phyloP scores from a whole-genome alignment of 2,329 filamentous ascomycete genomes.

The Colletotrichum sidae region DNA sequence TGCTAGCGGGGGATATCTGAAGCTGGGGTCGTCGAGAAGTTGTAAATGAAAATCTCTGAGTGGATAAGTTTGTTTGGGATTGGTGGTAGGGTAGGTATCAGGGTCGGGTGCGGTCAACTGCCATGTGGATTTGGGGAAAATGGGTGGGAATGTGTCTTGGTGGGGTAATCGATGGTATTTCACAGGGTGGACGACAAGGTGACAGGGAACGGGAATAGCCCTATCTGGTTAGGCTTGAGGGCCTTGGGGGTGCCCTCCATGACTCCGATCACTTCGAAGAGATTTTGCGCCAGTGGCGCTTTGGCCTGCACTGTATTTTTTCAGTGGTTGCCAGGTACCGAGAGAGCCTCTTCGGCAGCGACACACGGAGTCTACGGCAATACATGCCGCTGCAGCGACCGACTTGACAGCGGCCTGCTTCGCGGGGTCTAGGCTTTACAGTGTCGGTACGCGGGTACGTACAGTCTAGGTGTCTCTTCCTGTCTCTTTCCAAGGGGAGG shows the following conservation, averaged over 20 bases:
- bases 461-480: neutral
- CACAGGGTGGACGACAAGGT: constrained; percentile 23
- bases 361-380: constrained; percentile 4
- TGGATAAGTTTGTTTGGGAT: constrained; percentile 38
- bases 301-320: constrained; percentile 22
- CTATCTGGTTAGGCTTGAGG: constrained; percentile 22
- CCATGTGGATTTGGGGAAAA: constrained; percentile 29
- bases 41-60: constrained; percentile 38
- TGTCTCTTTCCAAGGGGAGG: neutral
- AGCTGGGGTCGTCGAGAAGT: constrained; percentile 38
- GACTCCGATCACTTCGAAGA: constrained; percentile 27
- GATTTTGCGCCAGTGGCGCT: constrained; percentile 29
- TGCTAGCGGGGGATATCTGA: constrained; percentile 23
- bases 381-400: constrained; percentile 10
- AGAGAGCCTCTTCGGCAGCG: constrained; percentile 18
- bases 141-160: constrained; percentile 30
- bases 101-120: constrained; percentile 32
- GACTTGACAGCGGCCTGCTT: constrained; percentile 15
- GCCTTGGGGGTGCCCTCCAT: constrained; percentile 18
- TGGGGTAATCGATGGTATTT: constrained; percentile 16
- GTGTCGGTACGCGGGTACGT: too few relatives aligned
- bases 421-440: too few relatives aligned
- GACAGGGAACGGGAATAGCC: constrained; percentile 3
- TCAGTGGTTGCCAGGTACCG: constrained; percentile 18
- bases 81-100: constrained; percentile 18